A percentile compares a stretch with the other conserved stretches of the same genome.
Conservation (phyloP, 805 yeast genomes). For the Yarrowia sp. region DNA sequence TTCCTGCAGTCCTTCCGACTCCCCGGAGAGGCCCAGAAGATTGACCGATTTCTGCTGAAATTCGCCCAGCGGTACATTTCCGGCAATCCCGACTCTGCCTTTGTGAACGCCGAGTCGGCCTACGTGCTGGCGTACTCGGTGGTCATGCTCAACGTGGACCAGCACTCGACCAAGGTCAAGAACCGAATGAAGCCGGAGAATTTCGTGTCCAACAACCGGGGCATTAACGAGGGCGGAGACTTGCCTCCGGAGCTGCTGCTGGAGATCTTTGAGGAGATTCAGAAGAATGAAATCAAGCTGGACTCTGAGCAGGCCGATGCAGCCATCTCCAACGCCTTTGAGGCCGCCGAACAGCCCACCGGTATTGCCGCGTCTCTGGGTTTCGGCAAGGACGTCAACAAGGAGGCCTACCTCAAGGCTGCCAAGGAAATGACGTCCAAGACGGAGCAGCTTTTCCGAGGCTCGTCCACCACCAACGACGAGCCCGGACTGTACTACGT, state of each 20-base stretch:
- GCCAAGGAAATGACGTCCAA: conserved; percentile 89
- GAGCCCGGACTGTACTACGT: conserved; percentile 66
- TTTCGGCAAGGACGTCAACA: conserved; percentile 63
- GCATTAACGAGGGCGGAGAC: conserved; percentile 90
- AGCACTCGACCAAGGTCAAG: conserved; percentile 86
- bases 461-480: conserved; percentile 54
- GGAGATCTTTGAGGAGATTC: conserved; percentile 78
- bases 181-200: conserved; percentile 87
- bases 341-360: conserved; percentile 48
- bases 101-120: conserved; percentile 92
- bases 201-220: conserved; percentile 84
- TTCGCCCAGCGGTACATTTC: conserved; percentile 91
- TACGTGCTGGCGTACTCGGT: conserved; percentile 92
- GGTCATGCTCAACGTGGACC: conserved; percentile 91
- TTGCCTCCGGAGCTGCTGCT: conserved; percentile 75
- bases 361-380: conserved; percentile 49
- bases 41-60: conserved; percentile 94
- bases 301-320: conserved; percentile 95
- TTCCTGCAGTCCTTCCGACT: conserved; percentile 88
- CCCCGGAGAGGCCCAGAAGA: conserved; percentile 98
- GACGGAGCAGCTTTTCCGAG: conserved; percentile 82
- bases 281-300: conserved; percentile 82
- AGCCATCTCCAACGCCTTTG: conserved; percentile 68
- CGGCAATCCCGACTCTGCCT: conserved; percentile 80
- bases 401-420: conserved; percentile 90